These are phyloP conservation scores for Pleurotus pulmonarius DNA, from an alignment of 768 basidiomycete species.

Conservation along the genomic window DNA sequence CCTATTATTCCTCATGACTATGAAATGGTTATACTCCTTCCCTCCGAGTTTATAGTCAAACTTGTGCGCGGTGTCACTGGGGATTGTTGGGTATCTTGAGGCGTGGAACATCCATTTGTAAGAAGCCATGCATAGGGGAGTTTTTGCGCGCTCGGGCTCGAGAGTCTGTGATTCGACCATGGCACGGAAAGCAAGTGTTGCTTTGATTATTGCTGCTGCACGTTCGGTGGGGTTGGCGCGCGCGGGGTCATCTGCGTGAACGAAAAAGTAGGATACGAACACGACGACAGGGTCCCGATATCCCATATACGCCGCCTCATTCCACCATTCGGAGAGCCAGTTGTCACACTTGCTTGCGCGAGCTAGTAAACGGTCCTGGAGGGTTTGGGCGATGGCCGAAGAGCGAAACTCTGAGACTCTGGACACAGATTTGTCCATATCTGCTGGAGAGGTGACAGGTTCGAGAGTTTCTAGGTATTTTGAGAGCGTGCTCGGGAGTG, in stretches of 20 bases:
- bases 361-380: slow-evolving; percentile 76
- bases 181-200: slow-evolving; percentile 79
- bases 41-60: slow-evolving; percentile 48
- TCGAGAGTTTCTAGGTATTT: slow-evolving; percentile 88
- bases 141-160: slow-evolving; percentile 82
- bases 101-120: slow-evolving; percentile 98
- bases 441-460: slow-evolving; percentile 67
- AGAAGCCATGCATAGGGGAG: slow-evolving; percentile 87
- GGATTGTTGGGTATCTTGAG: slow-evolving; percentile 80
- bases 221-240: slow-evolving; percentile 53
- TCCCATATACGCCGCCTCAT: slow-evolving; percentile 85
- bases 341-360: slow-evolving; percentile 58
- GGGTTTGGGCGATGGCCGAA: slow-evolving; percentile 62
- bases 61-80: slow-evolving; percentile 79
- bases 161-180: slow-evolving; percentile 84
- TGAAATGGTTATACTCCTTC: slow-evolving; percentile 75
- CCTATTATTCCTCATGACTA: slow-evolving; percentile 87
- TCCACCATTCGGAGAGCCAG: slow-evolving; percentile 99
- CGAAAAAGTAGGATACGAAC: slow-evolving; percentile 92
- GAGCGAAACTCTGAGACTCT: slow-evolving; percentile 65
- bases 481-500: slow-evolving; percentile 73
- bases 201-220: slow-evolving; percentile 82
- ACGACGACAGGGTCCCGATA: slow-evolving; percentile 90
- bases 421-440: slow-evolving; percentile 54
- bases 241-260: slow-evolving; percentile 68